Base-by-base conservation (phyloP, 225 moss, liverwort and hornwort species). In the Sphagnum tenellum region DNA sequence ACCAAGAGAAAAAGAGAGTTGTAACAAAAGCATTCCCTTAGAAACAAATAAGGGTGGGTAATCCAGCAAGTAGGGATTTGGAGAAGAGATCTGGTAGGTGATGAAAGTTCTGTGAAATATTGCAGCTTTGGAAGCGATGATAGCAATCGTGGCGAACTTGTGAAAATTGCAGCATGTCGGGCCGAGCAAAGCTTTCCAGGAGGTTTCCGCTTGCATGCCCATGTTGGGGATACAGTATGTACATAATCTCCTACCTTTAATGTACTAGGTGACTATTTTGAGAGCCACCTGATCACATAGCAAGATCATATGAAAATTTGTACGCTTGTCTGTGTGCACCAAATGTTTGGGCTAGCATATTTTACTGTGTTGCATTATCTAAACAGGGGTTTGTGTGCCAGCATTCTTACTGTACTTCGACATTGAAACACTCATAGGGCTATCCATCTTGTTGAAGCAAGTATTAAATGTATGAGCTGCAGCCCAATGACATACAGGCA, bases 101-200 rank as follows among this genome's bases (percentile, higher is more conserved):
- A 3, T 44, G 61, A 52, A 8, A 51, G 3, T 62, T 46, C 12
- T 2, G 50, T 2, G 11, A 3, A 61, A 0, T 63, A 57, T 49
- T 82, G 63, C 82, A 93, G 94, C 57, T 94, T 94, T 74, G 94
- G 94, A 77, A 91, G 94, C 76, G 91, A 94, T 71, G 81, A 94
- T 57, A 63, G 45, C 56, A 87, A 91, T 9, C 78, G 91, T 55
- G 91, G 94, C 66, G 87, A 94, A 70, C 63, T 94, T 47, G 91
- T 94, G 77, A 91, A 74, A 70, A 82, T 91, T 71, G 87, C 91
- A 66, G 76, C 74, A 48, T 56, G 78, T 3, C 79, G 88, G 72
- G 94, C 89, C 50, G 79, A 84, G 62, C 75, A 78, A 54, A 70
- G 83, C 46, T 86, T 80, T 56, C 87, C 83, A 46, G 91, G 82